Evolutionary conservation across 2,329 filamentous ascomycete genomes (phyloP), one percentile per base, ranked within the genome.

Genomic region (Stromatinia cepivora): DNA sequence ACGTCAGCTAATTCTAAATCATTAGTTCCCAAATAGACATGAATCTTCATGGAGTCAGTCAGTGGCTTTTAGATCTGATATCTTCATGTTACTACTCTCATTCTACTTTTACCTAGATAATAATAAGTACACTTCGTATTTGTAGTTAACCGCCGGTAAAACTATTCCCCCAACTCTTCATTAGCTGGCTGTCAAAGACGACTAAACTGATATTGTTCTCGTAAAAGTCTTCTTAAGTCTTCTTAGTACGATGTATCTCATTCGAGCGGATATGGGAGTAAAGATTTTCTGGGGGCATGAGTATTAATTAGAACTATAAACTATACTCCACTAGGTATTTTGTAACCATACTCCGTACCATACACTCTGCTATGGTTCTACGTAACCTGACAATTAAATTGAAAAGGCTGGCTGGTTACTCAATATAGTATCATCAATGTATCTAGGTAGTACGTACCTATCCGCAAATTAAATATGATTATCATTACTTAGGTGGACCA

Each of bases 391-490:
- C 13, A 15, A 17, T 36, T 25, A 9, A 34, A 15, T 9, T 42
- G 56, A 20, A 3, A 4, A 13, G n/a, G 56, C 7, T 20, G 56
- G 34, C 34, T 9, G 22, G 22, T 4, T 39, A 13, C 20, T 3
- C 20, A 39, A 39, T 39, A 42, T 42, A 2, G 15, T 10, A 10
- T 42, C 34, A 42, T 17, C 39, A 42, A 42, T 58, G 34, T 22
- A 13, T 1, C 48, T n/a, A 48, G 3, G 31, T n/a, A n/a, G n/a
- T 15, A n/a, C n/a, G 11, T 39, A 0, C 22, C n/a, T 11, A 28
- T 25, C n/a, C 56, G 36, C 56, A 58, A 58, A 58, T 58, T 58
- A 58, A 5, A 25, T 10, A 28, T 11, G 56, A 58, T 17, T 58
- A 58, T 58, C 34, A 28, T 42, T 42, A 42, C 13, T 42, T 39